Base-by-base conservation (phyloP, 768 basidiomycete genomes). In the Russula brevipes region DNA sequence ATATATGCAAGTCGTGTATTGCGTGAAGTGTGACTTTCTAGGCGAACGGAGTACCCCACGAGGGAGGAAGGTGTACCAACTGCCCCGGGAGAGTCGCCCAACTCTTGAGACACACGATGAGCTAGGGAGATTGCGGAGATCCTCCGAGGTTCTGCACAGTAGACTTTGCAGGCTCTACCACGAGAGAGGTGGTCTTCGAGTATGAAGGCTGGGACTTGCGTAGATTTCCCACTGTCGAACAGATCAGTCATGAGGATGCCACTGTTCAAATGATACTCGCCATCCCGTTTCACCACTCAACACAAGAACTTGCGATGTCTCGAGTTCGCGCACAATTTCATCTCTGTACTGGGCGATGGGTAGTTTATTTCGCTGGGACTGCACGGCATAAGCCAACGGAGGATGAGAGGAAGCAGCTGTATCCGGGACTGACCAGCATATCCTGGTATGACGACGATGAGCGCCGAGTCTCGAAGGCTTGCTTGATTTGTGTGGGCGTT, bases 71-170 rank as follows among this genome's bases (percentile, higher is more conserved):
- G 70, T 0, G 89, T 88, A 14, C 94, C 95, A 45, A 93, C 85
- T 30, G 84, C 79, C 60, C 87, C 89, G 0, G 85, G 82, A 11
- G 83, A 76, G 69, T 99, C 96, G 8, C 96, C 96, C 4, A 99
- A 78, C 73, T 99, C 96, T 52, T 84, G 83, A 19, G 96, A 94
- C 38, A 98, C 96, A 75, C 94, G 87, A 67, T 96, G 92, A 0
- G 96, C 96, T 7, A 98, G 82, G 0, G 96, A 98, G 54, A 98
- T 91, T 1, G 96, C 95, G 58, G 94, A 95, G 66, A 98, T 98
- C 46, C 96, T 85, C 49, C 96, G 84, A 5, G 96, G 96, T 71
- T 98, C 95, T 5, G 96, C 98, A 67, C 94, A 96, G 70, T 85
- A 93, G 69, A 99, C 89, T 73, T 88, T 96, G 79, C 93, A 96